Conservation (phyloP, 768 basidiomycete species). For the Kwoniella sp. region DNA sequence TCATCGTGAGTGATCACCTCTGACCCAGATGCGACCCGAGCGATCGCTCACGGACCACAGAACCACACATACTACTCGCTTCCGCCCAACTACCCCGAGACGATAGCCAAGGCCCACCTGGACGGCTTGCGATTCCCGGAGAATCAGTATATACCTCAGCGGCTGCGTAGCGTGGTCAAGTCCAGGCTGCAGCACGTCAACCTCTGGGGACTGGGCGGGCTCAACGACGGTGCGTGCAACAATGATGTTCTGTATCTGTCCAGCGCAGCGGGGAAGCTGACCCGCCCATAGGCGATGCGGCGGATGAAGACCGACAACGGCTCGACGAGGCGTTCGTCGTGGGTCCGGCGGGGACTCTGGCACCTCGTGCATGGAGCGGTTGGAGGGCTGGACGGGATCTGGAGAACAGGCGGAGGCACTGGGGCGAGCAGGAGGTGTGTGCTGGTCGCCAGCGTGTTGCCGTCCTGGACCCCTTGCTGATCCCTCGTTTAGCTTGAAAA, state of each 20-base stretch:
- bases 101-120: conserved; percentile 19
- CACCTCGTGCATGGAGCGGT: conserved; percentile 37
- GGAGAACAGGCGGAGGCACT: conserved; percentile 25
- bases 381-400: conserved; percentile 32
- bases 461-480: not conserved
- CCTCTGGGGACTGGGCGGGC: conserved; percentile 40
- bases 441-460: not conserved
- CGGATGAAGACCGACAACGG: conserved; percentile 25
- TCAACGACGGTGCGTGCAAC: conserved; percentile 19
- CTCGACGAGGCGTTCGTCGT: conserved; percentile 24
- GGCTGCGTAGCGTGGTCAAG: conserved; percentile 25
- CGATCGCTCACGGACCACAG: conserved; percentile 3
- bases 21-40: not conserved
- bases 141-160: conserved; percentile 33
- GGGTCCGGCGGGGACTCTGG: conserved; percentile 35
- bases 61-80: conserved; percentile 38
- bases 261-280: not conserved
- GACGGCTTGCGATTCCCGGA: conserved; percentile 14
- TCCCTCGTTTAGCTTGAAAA: conserved; percentile 17
- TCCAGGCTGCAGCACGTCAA: conserved; percentile 34
- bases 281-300: conserved; percentile 22
- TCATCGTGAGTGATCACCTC: conserved; percentile 23
- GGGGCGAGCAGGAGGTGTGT: conserved; percentile 34
- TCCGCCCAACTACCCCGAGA: conserved; percentile 30
- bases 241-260: not conserved